Conservation (phyloP, 2,329 filamentous ascomycete species). For the Fusarium sp. region DNA sequence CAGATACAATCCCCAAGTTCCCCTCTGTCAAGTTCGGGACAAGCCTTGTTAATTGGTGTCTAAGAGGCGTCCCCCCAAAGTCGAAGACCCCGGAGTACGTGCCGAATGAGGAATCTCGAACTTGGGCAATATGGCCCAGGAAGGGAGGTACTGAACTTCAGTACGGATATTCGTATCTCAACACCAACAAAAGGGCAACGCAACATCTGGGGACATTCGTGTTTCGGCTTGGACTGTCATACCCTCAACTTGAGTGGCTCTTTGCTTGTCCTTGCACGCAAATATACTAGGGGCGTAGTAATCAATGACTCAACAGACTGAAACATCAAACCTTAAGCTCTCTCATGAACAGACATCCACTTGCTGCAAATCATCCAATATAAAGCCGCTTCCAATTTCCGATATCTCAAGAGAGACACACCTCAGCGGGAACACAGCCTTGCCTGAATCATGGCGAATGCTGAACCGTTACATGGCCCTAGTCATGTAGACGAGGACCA, state of each 20-base stretch:
- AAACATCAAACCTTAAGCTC: slow-evolving; percentile 21
- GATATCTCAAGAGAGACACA: slow-evolving; percentile 3
- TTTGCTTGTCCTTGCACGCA: slow-evolving; percentile 27
- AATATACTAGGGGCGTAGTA: background rate
- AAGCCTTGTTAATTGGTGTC: slow-evolving; percentile 30
- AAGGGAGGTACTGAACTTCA: slow-evolving; percentile 2
- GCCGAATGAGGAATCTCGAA: slow-evolving; percentile 38
- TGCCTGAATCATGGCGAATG: slow-evolving; percentile 21
- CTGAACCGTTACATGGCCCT: slow-evolving; percentile 15
- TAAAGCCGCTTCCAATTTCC: slow-evolving; percentile 25
- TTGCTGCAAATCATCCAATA: slow-evolving; percentile 12
- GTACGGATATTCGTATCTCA: background rate
- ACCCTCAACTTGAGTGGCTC: slow-evolving; percentile 20
- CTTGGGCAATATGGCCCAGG: background rate
- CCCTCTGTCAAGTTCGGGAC: slow-evolving; percentile 30
- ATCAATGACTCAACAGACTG: slow-evolving; percentile 6
- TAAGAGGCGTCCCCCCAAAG: slow-evolving; percentile 22
- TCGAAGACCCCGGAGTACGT: slow-evolving; percentile 24
- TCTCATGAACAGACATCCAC: slow-evolving; percentile 10
- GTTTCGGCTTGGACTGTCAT: background rate
- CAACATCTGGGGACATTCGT: background rate
- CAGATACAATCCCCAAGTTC: slow-evolving; percentile 38
- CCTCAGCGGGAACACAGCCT: background rate
- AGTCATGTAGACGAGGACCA: slow-evolving; percentile 14
- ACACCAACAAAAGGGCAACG: background rate